A percentile compares a stretch with the other conserved stretches of the same genome.
phyloP scores from a whole-genome alignment of 176 grass and related monocot species.

The Saccharum officinarum region DNA sequence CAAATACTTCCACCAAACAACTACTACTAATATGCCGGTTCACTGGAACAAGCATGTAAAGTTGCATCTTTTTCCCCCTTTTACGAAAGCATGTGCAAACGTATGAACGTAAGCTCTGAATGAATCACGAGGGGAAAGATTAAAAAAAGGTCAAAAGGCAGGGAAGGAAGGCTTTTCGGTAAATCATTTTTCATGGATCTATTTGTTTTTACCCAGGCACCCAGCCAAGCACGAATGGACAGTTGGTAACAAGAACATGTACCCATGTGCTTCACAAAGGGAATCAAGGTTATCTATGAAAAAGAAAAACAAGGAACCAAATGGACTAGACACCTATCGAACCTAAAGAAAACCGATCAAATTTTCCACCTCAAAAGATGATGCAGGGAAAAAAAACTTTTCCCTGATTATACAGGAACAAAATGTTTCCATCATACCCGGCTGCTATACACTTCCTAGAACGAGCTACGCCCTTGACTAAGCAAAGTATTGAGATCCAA shows the following conservation, averaged over 20 bases:
- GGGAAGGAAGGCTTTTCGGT: background rate
- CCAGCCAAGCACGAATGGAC: conserved; percentile 25
- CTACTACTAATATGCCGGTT: background rate
- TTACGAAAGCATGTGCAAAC: background rate
- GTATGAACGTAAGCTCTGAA: conserved; percentile 13
- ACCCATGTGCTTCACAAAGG: conserved; percentile 38
- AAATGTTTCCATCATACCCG: background rate
- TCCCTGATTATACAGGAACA: background rate
- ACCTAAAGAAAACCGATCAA: background rate
- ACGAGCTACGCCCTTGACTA: background rate
- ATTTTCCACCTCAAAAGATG: background rate
- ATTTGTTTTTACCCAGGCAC: conserved; percentile 18
- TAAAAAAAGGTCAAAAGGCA: background rate
- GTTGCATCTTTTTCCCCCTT: background rate
- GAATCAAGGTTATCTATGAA: conserved; percentile 24
- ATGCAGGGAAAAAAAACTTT: background rate
- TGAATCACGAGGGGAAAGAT: conserved; percentile 13
- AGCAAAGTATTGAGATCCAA: conserved; percentile 16
- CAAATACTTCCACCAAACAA: background rate
- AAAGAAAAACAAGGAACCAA: background rate
- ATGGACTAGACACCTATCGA: conserved; percentile 26
- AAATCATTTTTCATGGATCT: conserved; percentile 14
- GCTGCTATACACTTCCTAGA: conserved; percentile 5
- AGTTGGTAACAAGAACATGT: conserved; percentile 51
- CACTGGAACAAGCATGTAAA: conserved; percentile 12